Evolutionary conservation across 257 asterid genomes (phyloP).

Genomic region (Fraxinus anomala): DNA sequence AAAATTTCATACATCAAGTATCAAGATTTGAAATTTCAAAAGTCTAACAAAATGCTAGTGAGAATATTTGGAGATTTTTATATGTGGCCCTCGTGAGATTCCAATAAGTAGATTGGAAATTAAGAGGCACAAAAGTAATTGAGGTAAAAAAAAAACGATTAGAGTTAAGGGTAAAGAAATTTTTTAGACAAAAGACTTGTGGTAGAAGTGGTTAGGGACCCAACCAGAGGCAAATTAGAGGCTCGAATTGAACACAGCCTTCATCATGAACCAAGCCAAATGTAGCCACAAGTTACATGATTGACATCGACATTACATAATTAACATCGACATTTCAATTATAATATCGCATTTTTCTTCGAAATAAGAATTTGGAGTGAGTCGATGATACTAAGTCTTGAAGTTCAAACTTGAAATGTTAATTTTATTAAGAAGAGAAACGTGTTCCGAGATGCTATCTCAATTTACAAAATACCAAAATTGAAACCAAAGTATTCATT

Average conservation of each 20-base stretch:
- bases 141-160: neutral
- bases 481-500: too few species aligned
- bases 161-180: neutral
- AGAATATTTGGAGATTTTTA: neutral
- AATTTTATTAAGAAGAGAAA: too few species aligned
- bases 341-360: too few species aligned
- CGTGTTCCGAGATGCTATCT: too few species aligned
- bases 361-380: too few species aligned
- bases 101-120: neutral
- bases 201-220: neutral
- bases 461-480: too few species aligned
- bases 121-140: neutral
- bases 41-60: neutral
- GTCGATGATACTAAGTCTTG: too few species aligned
- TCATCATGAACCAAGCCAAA: neutral
- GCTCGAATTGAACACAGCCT: neutral
- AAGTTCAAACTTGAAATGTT: too few species aligned
- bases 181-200: neutral
- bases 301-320: neutral
- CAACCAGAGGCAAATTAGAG: neutral
- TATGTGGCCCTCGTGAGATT: neutral
- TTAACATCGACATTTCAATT: neutral
- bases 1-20: neutral
- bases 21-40: neutral
- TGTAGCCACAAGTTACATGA: neutral